Evolutionary conservation across 1,139 yeast species (phyloP), one percentile per base, ranked within the genome.

Genomic region (Zygotorulaspora mrakii): DNA sequence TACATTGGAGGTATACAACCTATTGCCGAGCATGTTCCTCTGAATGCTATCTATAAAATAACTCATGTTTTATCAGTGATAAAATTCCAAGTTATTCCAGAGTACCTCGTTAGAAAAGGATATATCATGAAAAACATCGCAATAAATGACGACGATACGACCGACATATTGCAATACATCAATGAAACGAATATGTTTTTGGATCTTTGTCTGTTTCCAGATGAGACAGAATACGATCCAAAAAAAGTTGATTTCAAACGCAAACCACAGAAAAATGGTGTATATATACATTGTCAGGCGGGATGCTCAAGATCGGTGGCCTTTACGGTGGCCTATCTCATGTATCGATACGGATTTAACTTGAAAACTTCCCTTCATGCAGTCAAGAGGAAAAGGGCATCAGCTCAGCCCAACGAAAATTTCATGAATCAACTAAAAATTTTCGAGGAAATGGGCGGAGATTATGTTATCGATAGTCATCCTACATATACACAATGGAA

Each of bases 251-350:
- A 59, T 24, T 66, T 63, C 11, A 63, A 65, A 43, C 58, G 58
- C 12, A 61, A 64, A 37, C 68, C 71, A 39, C 83, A 76, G 45
- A 72, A 71, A 1, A 68, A 68, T 28, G 57, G 58, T 9, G 66
- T 82, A 0, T 65, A 79, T 33, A 67, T 83, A 4, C 86, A 82
- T 57, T 83, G 94, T 59, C 86, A 88, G 41, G 96, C 95, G 21
- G 98, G 98, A 1, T 76, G 79, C 18, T 85, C 95, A 2, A 68
- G 98, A 49, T 82, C 95, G 1, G 86, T 77, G 0, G 67, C 94
- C 0, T 68, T 87, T 22, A 68, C 79, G 10, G 71, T 80, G 29
- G 94, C 95, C 2, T 91, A 82, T 59, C 63, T 91, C 46, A 88
- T 91, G 94, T 75, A 76, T 55, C 73, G 76, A 46, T 79, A 82